These are phyloP conservation scores for Penicillium digitatum DNA, from an alignment of 2,329 filamentous ascomycete genomes.

Conservation along the genomic window DNA sequence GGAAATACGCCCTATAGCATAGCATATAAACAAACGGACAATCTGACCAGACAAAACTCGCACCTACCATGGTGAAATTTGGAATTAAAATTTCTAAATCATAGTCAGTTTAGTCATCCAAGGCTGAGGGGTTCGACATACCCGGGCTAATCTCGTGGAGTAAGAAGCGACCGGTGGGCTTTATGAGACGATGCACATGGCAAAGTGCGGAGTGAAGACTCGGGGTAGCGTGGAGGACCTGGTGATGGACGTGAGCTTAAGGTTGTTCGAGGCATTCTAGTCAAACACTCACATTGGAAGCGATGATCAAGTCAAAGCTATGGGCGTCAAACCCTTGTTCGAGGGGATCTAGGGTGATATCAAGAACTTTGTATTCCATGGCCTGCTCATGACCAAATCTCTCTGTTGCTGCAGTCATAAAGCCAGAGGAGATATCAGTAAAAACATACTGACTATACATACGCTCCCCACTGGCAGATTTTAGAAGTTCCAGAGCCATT, in stretches of 20 bases:
- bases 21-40: background rate
- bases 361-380: constrained; percentile 4
- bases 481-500: constrained; percentile 4
- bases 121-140: background rate
- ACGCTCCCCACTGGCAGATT: background rate
- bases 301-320: constrained; percentile 8
- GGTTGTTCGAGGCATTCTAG: background rate
- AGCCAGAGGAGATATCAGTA: constrained; percentile 16
- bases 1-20: background rate
- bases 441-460: constrained; percentile 14
- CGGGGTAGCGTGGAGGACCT: constrained; percentile 18
- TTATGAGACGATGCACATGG: constrained; percentile 25
- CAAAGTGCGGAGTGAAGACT: constrained; percentile 20
- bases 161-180: constrained; percentile 46
- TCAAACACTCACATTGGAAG: constrained; percentile 4
- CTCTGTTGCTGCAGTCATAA: constrained; percentile 3
- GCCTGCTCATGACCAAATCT: background rate
- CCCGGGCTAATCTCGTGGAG: constrained; percentile 39
- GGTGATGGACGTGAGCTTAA: background rate
- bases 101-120: background rate
- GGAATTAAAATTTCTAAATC: constrained; percentile 3
- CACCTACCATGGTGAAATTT: constrained; percentile 1
- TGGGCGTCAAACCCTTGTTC: constrained; percentile 5
- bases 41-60: background rate
- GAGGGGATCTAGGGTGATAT: constrained; percentile 2